Base-by-base conservation (phyloP, 73 alveolate genomes). In the Uronychia setigera region DNA sequence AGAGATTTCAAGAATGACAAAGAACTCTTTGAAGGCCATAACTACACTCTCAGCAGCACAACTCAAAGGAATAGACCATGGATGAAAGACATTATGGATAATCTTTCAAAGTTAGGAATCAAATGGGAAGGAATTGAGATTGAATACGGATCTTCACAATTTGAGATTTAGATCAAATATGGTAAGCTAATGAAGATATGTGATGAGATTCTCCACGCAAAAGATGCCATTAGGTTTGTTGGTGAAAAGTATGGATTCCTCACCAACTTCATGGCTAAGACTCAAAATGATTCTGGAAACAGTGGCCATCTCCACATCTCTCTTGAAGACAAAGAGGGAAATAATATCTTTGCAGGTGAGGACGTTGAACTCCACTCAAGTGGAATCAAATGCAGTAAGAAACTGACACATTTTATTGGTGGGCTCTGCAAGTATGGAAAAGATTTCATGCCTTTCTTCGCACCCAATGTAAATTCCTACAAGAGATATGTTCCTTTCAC, bases 221-320 rank as follows among this genome's bases (percentile, higher is more conserved):
- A 46, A 19, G 67, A 46, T 19, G 67, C 67, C 67, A 46, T 46
- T 46, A 46, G 67, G 19, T 19, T 11, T 19, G 67, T 46, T 5
- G 67, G n/a, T 46, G 19, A 46, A 5, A 46, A 46, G 67, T 46
- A 46, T 46, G 67, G 67, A 5, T 11, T 46, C n/a, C 5, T 46
- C 5, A 19, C 67, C 67, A 46, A 46, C 19, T 46, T 46, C 67
- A 46, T 46, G 67, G 67, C 67, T 19, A 46, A 46, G 67, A 5
- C 67, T 46, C 19, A 5, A 5, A 5, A 5, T 46, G 67, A 46
- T 19, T 11, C n/a, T 46, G 67, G 67, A 19, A 46, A 46, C 67
- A 46, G 67, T 19, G 67, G n/a, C 67, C 67, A 46, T 46, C 5
- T 46, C 67, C 67, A 46, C 67, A 46, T 46, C 67, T 46, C 67